Base-by-base conservation (phyloP, 768 basidiomycete species). In the Serendipita sp. region DNA sequence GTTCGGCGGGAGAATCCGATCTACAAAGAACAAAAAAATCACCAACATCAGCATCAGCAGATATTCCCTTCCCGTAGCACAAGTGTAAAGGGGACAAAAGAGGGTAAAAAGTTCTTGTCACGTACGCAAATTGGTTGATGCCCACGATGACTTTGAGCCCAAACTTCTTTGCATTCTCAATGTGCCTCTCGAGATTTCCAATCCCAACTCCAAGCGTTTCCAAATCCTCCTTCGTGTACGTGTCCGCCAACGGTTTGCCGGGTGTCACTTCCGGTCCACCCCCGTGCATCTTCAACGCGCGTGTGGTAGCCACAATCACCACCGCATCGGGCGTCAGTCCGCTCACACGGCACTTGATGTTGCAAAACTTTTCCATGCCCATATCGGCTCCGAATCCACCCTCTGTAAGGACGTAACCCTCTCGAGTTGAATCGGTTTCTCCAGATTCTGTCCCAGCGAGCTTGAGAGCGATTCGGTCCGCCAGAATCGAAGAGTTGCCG, bases 291-390 rank as follows among this genome's bases (percentile, higher is more conserved):
- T 98, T 99, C 65, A 99, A 77, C 22, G 95, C 95, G 67, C 95
- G 88, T 30, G 95, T 93, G 3, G 95, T 99, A 4, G 95, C 96
- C 61, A 99, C 95, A 68, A 99, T 88, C 67, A 99, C 83, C 41
- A 87, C 87, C 2, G 92, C 95, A 73, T 99, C 90, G 7, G 96
- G 96, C 63, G 78, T 86, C 70, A 98, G 81, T 53, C 94, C 95
- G 65, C 90, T 93, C 63, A 88, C 79, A 64, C 95, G 85, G 73
- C 94, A 97, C 74, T 99, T 99, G 80, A 99, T 97, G 75, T 98
- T 97, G 79, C 91, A 97, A 80, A 98, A 99, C 74, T 99, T 96
- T 75, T 93, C 91, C 90, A 94, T 90, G 42, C 92, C 95, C 84
- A 98, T 99, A 72, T 99, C 95, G 22, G 95, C 94, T 63, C 95